phyloP scores from a whole-genome alignment of 176 grass and related monocot species.

The Coix lacrymajobi region DNA sequence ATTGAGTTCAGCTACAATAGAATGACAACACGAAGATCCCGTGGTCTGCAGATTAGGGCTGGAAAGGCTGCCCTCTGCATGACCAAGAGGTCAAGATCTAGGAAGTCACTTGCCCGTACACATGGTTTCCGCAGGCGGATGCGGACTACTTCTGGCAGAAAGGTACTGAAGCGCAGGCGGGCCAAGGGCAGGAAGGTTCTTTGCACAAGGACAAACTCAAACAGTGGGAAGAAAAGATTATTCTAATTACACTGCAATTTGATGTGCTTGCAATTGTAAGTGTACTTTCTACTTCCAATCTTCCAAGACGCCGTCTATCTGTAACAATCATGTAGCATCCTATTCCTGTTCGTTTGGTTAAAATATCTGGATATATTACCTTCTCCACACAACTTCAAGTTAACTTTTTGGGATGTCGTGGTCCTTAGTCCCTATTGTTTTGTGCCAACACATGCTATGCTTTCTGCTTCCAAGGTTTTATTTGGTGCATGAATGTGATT shows the following conservation, averaged over 20 bases:
- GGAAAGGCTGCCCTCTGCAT: slow-evolving; percentile 68
- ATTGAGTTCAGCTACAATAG: slow-evolving; percentile 60
- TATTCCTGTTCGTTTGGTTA: not conserved
- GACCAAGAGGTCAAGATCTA: slow-evolving; percentile 85
- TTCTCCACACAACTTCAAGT: slow-evolving; percentile 4
- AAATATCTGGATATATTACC: not conserved
- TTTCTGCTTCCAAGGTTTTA: slow-evolving; percentile 4
- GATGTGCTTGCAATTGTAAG: slow-evolving; percentile 18
- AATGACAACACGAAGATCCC: slow-evolving; percentile 45
- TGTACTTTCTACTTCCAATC: slow-evolving; percentile 13
- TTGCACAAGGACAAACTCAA: slow-evolving; percentile 76
- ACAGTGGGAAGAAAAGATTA: slow-evolving; percentile 37
- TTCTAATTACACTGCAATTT: slow-evolving; percentile 14
- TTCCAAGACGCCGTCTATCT: not conserved
- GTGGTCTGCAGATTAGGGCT: slow-evolving; percentile 71
- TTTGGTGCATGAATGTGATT: not conserved
- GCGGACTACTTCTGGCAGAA: slow-evolving; percentile 56
- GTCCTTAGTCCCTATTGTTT: not conserved
- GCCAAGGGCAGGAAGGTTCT: slow-evolving; percentile 85
- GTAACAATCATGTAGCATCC: slow-evolving; percentile 22
- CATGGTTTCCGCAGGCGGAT: slow-evolving; percentile 85
- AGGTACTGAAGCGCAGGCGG: slow-evolving; percentile 68
- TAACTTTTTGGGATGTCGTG: not conserved
- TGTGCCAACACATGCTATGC: not conserved
- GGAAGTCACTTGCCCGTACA: slow-evolving; percentile 80